Percentiles rank a stretch among this genome's conserved stretches.
phyloP scores from a whole-genome alignment of 352 stramenopile species.

The Pythium vanterpoolii region DNA sequence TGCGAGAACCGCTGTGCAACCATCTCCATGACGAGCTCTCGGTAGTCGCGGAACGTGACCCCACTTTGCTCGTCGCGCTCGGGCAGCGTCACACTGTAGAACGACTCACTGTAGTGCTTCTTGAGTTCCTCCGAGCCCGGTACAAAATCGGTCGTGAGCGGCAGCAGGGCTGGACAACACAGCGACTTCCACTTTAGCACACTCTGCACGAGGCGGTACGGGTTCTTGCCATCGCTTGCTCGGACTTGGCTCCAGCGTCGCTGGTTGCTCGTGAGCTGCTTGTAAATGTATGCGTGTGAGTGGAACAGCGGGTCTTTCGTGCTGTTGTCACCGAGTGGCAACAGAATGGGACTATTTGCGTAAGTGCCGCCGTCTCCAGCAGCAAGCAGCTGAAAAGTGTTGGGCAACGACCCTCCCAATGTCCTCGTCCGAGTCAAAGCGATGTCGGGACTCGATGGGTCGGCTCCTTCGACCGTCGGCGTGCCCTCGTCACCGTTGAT shows the following conservation, averaged over 20 bases:
- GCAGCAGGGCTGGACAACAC: constrained; percentile 93
- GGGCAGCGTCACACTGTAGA: constrained; percentile 82
- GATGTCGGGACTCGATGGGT: constrained; percentile 16
- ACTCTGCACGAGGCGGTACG: constrained; percentile 58
- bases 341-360: constrained; percentile 53
- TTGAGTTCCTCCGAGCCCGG: constrained; percentile 74
- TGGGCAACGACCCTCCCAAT: constrained; percentile 59
- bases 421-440: constrained; percentile 36
- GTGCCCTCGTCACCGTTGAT: background rate
- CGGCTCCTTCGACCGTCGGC: background rate
- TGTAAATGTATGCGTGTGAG: constrained; percentile 70
- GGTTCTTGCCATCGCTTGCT: constrained; percentile 50
- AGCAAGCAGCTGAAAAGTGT: constrained; percentile 43
- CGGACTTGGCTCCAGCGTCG: constrained; percentile 96
- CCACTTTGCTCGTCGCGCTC: constrained; percentile 63
- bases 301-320: constrained; percentile 73
- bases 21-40: constrained; percentile 84
- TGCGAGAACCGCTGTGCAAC: constrained; percentile 78
- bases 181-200: constrained; percentile 97
- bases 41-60: constrained; percentile 67
- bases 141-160: constrained; percentile 90
- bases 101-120: constrained; percentile 80
- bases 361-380: constrained; percentile 45
- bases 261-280: constrained; percentile 90
- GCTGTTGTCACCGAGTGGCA: constrained; percentile 33